Base-by-base conservation (phyloP, 1,284 basidiomycete species). In the Cryptococcus sp. region DNA sequence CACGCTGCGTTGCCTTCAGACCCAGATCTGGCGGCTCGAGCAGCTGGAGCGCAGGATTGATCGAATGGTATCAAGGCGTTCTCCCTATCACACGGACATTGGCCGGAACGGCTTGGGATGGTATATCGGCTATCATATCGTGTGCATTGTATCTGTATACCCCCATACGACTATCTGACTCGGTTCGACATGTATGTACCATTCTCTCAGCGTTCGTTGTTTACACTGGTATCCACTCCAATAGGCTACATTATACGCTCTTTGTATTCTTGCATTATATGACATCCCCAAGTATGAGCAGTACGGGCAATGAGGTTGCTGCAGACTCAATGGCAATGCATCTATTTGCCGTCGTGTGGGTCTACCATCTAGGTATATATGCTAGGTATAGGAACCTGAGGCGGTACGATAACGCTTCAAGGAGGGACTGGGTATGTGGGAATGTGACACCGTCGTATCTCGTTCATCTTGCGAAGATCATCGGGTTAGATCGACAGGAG, bases 1-100 rank as follows among this genome's bases (percentile, higher is more conserved):
- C 50, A 55, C n/a, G 59, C 62, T 10, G 44, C 19, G 13, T 13
- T 15, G n/a, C 35, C 20, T 20, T 38, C 50, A 20, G 50, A 22
- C 11, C n/a, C n/a, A 20, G 35, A 52, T 25, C 15, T 42, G 19
- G 50, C n/a, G 27, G 49, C 25, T 23, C 11, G 50, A 11, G 39
- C 15, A 41, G 20, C 31, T 13, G 31, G 5, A 10, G 4, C 31
- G 7, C 31, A 35, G 31, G 31, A 13, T 10, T 35, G 31, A 10
- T 35, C 31, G 8, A 2, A 10, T 35, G 2, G 10, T 35, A 35
- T 35, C 31, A 13, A 10, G 31, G 31, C 31, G 31, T 10, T 35
- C 31, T 10, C 31, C 4, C 31, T 35, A 35, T 35, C 31, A 35
- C 31, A 35, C 7, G 31, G 31, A 35, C 31, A 5, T 35, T 35